A percentile compares a stretch with the other conserved stretches of the same genome.
Evolutionary conservation across 805 yeast species (phyloP).

Genomic region (Nakazawaea wyomingensis): DNA sequence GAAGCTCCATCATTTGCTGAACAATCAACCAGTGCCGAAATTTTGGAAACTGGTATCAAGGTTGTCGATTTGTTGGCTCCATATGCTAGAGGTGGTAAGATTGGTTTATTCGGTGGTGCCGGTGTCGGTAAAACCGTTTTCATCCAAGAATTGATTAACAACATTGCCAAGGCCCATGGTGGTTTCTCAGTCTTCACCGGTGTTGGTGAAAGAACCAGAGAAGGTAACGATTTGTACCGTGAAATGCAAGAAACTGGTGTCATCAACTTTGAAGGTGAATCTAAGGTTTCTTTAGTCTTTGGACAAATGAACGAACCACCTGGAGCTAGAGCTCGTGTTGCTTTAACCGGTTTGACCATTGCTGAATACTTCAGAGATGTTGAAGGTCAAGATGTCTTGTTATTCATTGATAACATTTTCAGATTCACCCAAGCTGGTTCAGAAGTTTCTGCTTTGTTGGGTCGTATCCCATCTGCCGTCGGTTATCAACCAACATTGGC

Average conservation of each 20-base stretch:
- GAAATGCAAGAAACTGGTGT: constrained; percentile 99
- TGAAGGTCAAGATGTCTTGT: constrained; percentile 99
- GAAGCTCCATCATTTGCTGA: constrained; percentile 96
- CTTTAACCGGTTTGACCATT: constrained; percentile 98
- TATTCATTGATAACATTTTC: constrained; percentile 99
- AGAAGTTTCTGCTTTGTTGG: constrained; percentile 98
- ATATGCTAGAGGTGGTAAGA: constrained; percentile 99
- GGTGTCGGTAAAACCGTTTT: constrained; percentile 99
- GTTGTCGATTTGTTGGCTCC: constrained; percentile 99
- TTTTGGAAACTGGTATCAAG: constrained; percentile 98
- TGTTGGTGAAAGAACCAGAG: constrained; percentile 99
- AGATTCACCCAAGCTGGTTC: constrained; percentile 99
- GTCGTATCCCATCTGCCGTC: constrained; percentile 99
- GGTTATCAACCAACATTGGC: constrained; percentile 99
- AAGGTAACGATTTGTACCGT: constrained; percentile 99
- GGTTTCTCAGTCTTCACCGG: constrained; percentile 99
- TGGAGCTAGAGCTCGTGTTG: constrained; percentile 99
- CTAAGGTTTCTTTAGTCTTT: constrained; percentile 98
- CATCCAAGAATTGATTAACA: constrained; percentile 99
- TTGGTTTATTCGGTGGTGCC: constrained; percentile 99
- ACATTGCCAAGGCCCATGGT: constrained; percentile 99
- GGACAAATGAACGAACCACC: constrained; percentile 99
- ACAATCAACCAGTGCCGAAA: constrained; percentile 97
- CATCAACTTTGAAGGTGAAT: constrained; percentile 98
- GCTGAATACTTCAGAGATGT: constrained; percentile 99